Base-by-base conservation (phyloP, 2,329 filamentous ascomycete species). In the Apiospora phragmitis region DNA sequence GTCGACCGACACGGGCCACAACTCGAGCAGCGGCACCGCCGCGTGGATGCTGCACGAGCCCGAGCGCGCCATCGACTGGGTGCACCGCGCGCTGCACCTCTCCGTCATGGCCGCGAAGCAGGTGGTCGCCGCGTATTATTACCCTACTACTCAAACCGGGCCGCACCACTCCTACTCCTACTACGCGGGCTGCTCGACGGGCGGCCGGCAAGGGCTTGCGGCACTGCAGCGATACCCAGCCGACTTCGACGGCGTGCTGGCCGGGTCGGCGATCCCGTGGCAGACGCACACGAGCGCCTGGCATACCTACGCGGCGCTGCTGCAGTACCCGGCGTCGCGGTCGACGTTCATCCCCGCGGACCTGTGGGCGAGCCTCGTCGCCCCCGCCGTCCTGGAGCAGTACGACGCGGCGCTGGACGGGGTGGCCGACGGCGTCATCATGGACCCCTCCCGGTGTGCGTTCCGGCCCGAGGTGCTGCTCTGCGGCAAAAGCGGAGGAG, bases 161-260 rank as follows among this genome's bases (percentile, higher is more conserved):
- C 1, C 77, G 78, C 16, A 70, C 76, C 3, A 79, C 62, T 76
- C 80, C 4, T 85, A 85, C 76, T 85, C 83, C 11, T 89, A 89
- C 77, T 90, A 86, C 75, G 81, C 83, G 38, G 89, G 88, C 35
- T 89, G 87, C 77, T 89, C 86, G 0, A 89, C 87, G 0, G 89
- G 89, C 26, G 88, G 88, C 0, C 80, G 88, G 0, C 88, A 90
- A 78, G 88, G 88, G 3, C 78, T 89, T 12, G 87, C 86, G 72
- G 84, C 86, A 70, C 81, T 85, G 3, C 84, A 89, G 74, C 77
- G 82, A 12, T 88, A 82, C 68, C 87, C 88, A 0, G 83, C 84
- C 7, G 86, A 87, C 73, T 90, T 90, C 70, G 87, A 90, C 73
- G 88, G 88, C 24, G 82, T 88, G 14, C 75, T 90, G 1, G 84